Percentiles rank a stretch among this genome's conserved stretches.
phyloP scores from a whole-genome alignment of 495 filamentous ascomycete genomes.

The Penicillium canescens region DNA sequence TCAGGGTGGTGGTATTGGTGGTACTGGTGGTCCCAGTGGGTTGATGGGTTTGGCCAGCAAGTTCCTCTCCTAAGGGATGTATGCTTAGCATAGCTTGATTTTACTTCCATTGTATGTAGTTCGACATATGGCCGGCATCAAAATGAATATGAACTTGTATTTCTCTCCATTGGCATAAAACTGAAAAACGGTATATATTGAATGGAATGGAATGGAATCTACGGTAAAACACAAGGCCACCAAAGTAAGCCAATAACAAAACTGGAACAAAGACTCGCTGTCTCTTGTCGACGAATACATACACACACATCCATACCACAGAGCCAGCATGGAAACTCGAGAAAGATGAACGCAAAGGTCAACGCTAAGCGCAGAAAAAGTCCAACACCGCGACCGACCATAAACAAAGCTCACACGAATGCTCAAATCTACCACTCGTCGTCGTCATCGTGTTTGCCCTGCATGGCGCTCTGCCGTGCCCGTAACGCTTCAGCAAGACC shows the following conservation, averaged over 20 bases:
- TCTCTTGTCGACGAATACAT: neutral
- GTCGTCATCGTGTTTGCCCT: constrained; percentile 63
- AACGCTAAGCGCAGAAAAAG: constrained; percentile 32
- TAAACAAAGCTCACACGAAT: constrained; percentile 8
- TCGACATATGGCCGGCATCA: neutral
- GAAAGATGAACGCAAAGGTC: constrained; percentile 9
- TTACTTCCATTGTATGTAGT: neutral
- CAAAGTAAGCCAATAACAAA: neutral
- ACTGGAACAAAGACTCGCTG: constrained; percentile 7
- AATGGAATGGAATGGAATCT: neutral
- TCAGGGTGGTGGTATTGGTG: constrained; percentile 48
- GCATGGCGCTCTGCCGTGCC: constrained; percentile 71
- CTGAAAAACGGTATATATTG: constrained; percentile 12
- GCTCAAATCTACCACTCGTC: constrained; percentile 58
- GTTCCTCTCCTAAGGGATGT: constrained; percentile 32
- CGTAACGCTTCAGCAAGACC: constrained; percentile 81
- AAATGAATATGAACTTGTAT: constrained; percentile 10
- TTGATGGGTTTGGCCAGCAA: constrained; percentile 61
- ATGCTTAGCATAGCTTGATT: neutral
- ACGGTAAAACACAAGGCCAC: neutral
- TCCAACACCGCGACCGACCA: constrained; percentile 18
- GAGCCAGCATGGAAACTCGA: constrained; percentile 4
- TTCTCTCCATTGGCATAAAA: constrained; percentile 1
- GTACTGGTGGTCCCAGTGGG: constrained; percentile 46
- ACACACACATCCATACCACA: constrained; percentile 8